Base-by-base conservation (phyloP, 2,329 filamentous ascomycete species). In the Laburnicola sp. region DNA sequence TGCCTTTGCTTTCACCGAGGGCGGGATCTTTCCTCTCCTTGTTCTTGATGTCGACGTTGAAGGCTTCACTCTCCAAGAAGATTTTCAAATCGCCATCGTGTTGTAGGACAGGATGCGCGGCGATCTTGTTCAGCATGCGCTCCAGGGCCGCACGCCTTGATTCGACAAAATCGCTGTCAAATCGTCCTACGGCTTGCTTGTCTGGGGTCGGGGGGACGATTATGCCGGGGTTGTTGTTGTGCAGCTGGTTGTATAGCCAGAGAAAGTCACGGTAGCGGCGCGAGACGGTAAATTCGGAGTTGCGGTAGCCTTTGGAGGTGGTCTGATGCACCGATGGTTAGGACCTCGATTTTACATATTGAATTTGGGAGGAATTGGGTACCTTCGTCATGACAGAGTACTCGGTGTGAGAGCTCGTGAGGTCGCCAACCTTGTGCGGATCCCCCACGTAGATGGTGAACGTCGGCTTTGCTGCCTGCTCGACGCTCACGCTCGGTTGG, bases 81-180 rank as follows among this genome's bases (percentile, higher is more conserved):
- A 97, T 85, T 77, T 99, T 99, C 56, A 99, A 76, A 68, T 99
- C 94, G 4, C 84, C 86, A 68, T 99, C 94, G 65, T 96, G 90
- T 70, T 97, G 94, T 59, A 99, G 79, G 30, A 91, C 89, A 6
- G 91, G 87, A 71, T 99, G 94, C 8, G 86, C 84, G 2, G 93
- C 91, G 53, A 86, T 94, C 79, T 96, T 97, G 82, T 97, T 97
- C 48, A 97, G 79, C 94, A 99, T 99, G 70, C 94, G 90, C 75
- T 99, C 94, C 51, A 99, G 77, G 10, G 94, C 94, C 55, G 91
- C 89, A 62, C 94, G 84, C 64, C 94, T 82, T 37, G 89, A 91
- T 74, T 99, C 94, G 56, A 99, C 91, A 74, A 99, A 99, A 72
- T 97, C 95, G 60, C 85, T 89, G 74, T 99, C 93, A 69, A 99